Evolutionary conservation across 192 early-diverging fungal species (phyloP).

Genomic region (Mortierella claussenii): DNA sequence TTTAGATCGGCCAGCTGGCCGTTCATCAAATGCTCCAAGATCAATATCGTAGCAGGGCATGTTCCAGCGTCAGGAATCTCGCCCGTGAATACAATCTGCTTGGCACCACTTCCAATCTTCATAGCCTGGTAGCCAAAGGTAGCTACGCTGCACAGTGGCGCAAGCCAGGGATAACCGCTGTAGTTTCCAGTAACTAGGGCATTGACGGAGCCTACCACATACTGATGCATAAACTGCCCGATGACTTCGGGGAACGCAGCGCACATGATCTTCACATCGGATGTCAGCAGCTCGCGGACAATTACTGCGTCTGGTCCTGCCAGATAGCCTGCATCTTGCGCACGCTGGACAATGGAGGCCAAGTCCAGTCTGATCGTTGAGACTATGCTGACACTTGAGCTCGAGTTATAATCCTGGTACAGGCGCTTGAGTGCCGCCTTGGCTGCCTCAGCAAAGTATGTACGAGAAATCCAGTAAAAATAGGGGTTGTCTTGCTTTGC

Average conservation of each 20-base stretch:
- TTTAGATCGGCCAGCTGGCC: slow-evolving; percentile 18
- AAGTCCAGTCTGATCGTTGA: background rate
- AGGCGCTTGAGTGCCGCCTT: background rate
- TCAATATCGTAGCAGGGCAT: slow-evolving; percentile 3
- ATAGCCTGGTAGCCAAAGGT: slow-evolving; percentile 7
- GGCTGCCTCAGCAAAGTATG: background rate
- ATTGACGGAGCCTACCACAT: background rate
- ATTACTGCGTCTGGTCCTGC: slow-evolving; percentile 22
- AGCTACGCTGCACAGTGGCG: background rate
- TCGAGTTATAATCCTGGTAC: background rate
- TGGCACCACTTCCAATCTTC: too few relatives aligned
- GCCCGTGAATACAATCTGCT: background rate
- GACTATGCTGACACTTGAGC: background rate
- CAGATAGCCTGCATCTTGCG: slow-evolving; percentile 12
- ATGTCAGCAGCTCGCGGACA: background rate
- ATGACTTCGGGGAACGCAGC: slow-evolving; percentile 14
- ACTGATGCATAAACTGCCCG: slow-evolving; percentile 13
- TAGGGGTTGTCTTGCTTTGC: slow-evolving; percentile 9
- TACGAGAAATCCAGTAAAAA: slow-evolving; percentile 31
- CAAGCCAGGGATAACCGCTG: too few relatives aligned
- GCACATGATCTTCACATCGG: slow-evolving; percentile 6
- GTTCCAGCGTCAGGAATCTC: slow-evolving; percentile 3
- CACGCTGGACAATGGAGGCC: slow-evolving; percentile 23
- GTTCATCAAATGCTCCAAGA: slow-evolving; percentile 24
- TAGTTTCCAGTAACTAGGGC: background rate